A percentile compares a stretch with the other conserved stretches of the same genome.
Conservation (phyloP, 306 rosid species). For the Castanopsis chinensis region DNA sequence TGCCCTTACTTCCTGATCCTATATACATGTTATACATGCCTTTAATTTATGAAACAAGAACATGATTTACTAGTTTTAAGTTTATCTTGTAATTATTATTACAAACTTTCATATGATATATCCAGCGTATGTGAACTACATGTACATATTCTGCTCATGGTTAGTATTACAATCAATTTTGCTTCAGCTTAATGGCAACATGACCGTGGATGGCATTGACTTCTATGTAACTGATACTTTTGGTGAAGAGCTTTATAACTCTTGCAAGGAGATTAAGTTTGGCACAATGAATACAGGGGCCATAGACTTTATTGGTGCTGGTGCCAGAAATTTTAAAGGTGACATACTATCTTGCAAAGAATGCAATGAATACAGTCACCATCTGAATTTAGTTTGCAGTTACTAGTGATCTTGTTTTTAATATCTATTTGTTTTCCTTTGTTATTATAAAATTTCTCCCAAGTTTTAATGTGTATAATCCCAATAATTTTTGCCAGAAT, state of each 20-base stretch:
- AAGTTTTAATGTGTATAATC: constrained; percentile 31
- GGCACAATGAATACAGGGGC: constrained; percentile 99
- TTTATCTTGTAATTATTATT: not conserved
- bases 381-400: constrained; percentile 16
- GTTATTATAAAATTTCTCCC: constrained; percentile 4
- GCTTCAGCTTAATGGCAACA: constrained; percentile 63
- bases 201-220: constrained; percentile 89
- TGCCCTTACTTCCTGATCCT: not conserved
- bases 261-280: constrained; percentile 95
- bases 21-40: not conserved
- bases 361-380: constrained; percentile 5
- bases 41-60: not conserved
- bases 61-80: not conserved
- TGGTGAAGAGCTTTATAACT: constrained; percentile 69
- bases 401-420: not conserved
- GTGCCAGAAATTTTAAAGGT: constrained; percentile 79
- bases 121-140: constrained; percentile 9
- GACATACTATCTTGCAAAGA: constrained; percentile 16
- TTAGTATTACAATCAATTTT: constrained; percentile 4
- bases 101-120: constrained; percentile 11
- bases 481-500: constrained; percentile 52
- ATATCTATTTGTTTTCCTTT: not conserved
- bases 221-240: constrained; percentile 52
- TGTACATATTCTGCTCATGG: constrained; percentile 10
- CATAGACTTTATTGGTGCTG: constrained; percentile 90